phyloP scores from a whole-genome alignment of 1,284 basidiomycete species.

The Agaricales sp. region DNA sequence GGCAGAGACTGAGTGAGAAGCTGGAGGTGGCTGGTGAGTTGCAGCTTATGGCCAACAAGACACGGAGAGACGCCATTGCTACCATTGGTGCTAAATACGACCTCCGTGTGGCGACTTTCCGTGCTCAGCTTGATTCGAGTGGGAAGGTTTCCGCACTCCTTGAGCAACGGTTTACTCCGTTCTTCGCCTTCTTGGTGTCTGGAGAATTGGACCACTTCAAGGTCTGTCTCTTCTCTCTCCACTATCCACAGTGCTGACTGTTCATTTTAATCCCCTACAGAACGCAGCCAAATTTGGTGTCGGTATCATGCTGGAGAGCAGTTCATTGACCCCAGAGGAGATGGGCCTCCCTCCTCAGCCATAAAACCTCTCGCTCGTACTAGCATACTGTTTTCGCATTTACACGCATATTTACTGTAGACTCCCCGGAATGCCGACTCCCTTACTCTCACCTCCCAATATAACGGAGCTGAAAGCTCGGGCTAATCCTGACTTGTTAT shows the following conservation, averaged over 20 bases:
- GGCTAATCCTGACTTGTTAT: neutral
- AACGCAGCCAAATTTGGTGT: conserved; percentile 91
- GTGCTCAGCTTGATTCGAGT: conserved; percentile 85
- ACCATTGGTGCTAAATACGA: conserved; percentile 96
- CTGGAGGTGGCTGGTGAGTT: conserved; percentile 98
- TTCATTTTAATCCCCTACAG: conserved; percentile 27
- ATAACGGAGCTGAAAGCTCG: too few species aligned
- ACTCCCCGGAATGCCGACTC: neutral
- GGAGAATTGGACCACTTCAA: conserved; percentile 99
- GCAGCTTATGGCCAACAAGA: conserved; percentile 69
- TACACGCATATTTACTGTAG: neutral
- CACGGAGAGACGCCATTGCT: conserved; percentile 83
- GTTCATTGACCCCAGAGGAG: conserved; percentile 67
- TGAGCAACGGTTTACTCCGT: conserved; percentile 93
- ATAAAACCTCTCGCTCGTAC: neutral
- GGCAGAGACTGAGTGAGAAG: conserved; percentile 92
- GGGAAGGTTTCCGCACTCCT: conserved; percentile 93
- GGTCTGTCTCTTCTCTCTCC: conserved; percentile 33
- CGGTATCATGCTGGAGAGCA: conserved; percentile 92
- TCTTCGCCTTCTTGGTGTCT: conserved; percentile 89
- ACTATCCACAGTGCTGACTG: neutral
- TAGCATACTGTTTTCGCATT: neutral
- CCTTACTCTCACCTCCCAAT: neutral
- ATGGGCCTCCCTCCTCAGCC: conserved; percentile 28
- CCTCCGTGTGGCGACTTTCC: conserved; percentile 86